These are phyloP conservation scores for Diutina ranongensis DNA, from an alignment of 1,139 yeast species.

Conservation along the genomic window DNA sequence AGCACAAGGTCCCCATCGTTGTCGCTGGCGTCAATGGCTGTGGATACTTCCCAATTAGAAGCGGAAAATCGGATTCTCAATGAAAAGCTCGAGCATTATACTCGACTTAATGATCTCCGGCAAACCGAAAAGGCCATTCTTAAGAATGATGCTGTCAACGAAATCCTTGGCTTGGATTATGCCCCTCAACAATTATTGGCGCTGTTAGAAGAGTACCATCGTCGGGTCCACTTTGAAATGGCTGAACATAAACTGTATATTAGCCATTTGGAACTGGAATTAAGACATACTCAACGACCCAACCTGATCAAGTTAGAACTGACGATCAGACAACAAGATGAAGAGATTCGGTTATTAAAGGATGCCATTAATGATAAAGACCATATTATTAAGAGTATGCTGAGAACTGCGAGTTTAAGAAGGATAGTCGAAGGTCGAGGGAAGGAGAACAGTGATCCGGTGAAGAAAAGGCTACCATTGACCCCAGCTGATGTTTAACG, in stretches of 20 bases:
- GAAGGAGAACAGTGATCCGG: conserved; percentile 3
- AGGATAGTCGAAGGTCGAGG: conserved; percentile 23
- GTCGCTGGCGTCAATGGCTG: neutral
- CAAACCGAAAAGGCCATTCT: conserved; percentile 42
- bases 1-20: neutral
- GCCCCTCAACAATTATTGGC: conserved; percentile 28
- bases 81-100: conserved; percentile 61
- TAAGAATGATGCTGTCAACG: conserved; percentile 44
- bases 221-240: conserved; percentile 34
- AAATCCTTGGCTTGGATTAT: conserved; percentile 29
- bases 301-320: conserved; percentile 12
- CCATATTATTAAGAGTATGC: conserved; percentile 64
- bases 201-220: conserved; percentile 36
- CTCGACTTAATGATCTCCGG: conserved; percentile 48
- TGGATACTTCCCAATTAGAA: conserved; percentile 26
- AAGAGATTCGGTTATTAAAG: conserved; percentile 55
- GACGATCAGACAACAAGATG: conserved; percentile 48
- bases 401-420: conserved; percentile 44
- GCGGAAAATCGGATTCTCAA: conserved; percentile 51
- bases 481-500: neutral
- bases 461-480: neutral
- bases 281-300: conserved; percentile 17
- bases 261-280: conserved; percentile 46
- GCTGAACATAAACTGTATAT: conserved; percentile 58
- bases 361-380: conserved; percentile 59